Evolutionary conservation across 2,329 filamentous ascomycete species (phyloP), one percentile per base, ranked within the genome.

Genomic region (Herpotrichia juniperi): DNA sequence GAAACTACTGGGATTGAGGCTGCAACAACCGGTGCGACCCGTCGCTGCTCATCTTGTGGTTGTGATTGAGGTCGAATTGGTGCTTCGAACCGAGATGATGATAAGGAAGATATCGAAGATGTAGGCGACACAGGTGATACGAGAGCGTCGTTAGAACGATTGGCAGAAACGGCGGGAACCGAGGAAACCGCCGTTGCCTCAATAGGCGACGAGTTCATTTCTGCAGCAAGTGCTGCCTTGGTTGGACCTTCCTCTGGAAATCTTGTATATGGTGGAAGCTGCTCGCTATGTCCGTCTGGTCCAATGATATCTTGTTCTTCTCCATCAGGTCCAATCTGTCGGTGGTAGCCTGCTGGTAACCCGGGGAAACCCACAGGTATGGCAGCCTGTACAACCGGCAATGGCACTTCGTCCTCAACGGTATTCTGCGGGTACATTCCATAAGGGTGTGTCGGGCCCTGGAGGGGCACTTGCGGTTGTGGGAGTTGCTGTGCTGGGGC

Each of bases 281-380:
- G 91, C 73, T 97, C 93, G 1, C 89, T 88, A 68, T 97, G 92
- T 1, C 93, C 93, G 65, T 96, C 86, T 0, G 89, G 90, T 1
- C 92, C 92, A 46, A 97, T 88, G 48, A 97, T 85, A 69, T 93
- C 92, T 42, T 88, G 91, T 62, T 96, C 93, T 74, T 96, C 91
- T 46, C 91, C 91, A 50, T 92, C 89, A 0, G 90, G 88, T 0
- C 89, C 90, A 46, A 91, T 74, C 46, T 88, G 85, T 56, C 89
- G 80, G 65, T 88, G 89, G 63, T 92, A 96, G 48, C 82, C 78
- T 53, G 83, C 83, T 5, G 80, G 79, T 30, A 86, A 76, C 5
- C 87, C 87, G 6, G 87, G 86, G 59, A 96, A 96, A 3, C 91
- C 91, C 12, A 94, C 82, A 1, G 85, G 88, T 56, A 87, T 89